These are phyloP conservation scores for Phanerochaete carnosa DNA, from an alignment of 768 basidiomycete genomes.

Conservation along the genomic window DNA sequence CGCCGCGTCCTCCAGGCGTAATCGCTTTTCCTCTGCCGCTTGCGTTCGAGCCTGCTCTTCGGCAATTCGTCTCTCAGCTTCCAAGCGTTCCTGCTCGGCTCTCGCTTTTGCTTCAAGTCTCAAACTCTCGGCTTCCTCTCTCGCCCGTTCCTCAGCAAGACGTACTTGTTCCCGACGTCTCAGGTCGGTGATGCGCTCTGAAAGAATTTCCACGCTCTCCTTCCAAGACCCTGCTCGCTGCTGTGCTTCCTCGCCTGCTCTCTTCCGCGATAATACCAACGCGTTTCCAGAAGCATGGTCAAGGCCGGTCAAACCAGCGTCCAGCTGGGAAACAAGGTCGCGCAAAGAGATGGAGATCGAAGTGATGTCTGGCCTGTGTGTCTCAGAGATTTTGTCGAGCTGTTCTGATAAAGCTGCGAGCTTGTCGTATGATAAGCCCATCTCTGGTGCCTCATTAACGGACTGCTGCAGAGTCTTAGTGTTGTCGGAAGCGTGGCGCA, in stretches of 20 bases:
- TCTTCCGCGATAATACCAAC: conserved; percentile 46
- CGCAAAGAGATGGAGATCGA: conserved; percentile 52
- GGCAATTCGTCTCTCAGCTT: conserved; percentile 3
- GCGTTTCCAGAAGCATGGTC: conserved; percentile 45
- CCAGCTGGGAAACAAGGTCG: conserved; percentile 54
- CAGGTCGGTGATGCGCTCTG: conserved; percentile 36
- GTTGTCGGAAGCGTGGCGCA: conserved; percentile 32
- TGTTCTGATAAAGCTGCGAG: conserved; percentile 36
- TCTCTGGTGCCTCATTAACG: conserved; percentile 9
- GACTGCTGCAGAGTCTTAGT: conserved; percentile 35
- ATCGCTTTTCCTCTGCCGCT: conserved; percentile 1
- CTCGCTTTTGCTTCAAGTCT: conserved; percentile 2
- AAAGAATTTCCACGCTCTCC: conserved; percentile 30
- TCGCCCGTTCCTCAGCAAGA: neutral
- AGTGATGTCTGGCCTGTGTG: conserved; percentile 36
- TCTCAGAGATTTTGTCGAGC: conserved; percentile 33
- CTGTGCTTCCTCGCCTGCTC: conserved; percentile 50
- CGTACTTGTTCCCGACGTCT: conserved; percentile 23
- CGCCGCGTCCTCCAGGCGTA: neutral
- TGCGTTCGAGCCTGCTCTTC: conserved; percentile 8
- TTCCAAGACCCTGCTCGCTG: conserved; percentile 46
- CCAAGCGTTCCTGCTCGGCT: neutral
- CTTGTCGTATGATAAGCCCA: conserved; percentile 27
- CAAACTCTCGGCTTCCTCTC: neutral
- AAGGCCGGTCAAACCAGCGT: conserved; percentile 38